A percentile compares a stretch with the other conserved stretches of the same genome.
Conservation (phyloP, 176 grass and related monocot genomes). For the Avena sativa region DNA sequence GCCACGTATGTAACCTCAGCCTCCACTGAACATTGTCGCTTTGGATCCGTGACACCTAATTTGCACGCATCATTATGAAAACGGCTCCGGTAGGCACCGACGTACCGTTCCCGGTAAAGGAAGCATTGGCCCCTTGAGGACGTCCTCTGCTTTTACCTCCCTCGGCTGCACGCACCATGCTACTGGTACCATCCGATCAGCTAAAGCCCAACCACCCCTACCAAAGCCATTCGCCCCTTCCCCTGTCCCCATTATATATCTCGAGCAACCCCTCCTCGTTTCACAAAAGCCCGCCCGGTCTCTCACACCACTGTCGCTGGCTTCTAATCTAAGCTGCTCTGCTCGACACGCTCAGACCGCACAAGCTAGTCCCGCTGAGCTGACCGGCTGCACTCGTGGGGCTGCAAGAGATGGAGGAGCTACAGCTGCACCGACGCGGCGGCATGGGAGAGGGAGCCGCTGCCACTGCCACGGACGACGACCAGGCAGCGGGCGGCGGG, state of each 20-base stretch:
- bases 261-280: neutral
- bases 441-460: neutral
- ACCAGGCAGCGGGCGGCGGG: neutral
- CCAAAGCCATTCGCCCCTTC: neutral
- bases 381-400: neutral
- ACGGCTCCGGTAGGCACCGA: neutral
- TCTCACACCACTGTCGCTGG: neutral
- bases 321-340: neutral
- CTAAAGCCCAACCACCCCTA: neutral
- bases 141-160: neutral
- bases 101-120: neutral
- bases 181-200: neutral
- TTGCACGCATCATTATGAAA: neutral
- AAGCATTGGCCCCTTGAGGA: neutral
- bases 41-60: too few species aligned
- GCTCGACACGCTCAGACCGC: neutral
- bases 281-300: neutral
- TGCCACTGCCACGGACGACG: neutral
- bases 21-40: too few species aligned
- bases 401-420: conserved; percentile 38
- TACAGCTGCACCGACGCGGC: conserved; percentile 10
- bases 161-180: too few species aligned
- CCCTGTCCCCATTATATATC: conserved; percentile 2
- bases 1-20: too few species aligned
- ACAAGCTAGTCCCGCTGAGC: neutral